Evolutionary conservation across 352 stramenopile species (phyloP), one percentile per base, ranked within the genome.

Genomic region (Globisporangium paddicum): DNA sequence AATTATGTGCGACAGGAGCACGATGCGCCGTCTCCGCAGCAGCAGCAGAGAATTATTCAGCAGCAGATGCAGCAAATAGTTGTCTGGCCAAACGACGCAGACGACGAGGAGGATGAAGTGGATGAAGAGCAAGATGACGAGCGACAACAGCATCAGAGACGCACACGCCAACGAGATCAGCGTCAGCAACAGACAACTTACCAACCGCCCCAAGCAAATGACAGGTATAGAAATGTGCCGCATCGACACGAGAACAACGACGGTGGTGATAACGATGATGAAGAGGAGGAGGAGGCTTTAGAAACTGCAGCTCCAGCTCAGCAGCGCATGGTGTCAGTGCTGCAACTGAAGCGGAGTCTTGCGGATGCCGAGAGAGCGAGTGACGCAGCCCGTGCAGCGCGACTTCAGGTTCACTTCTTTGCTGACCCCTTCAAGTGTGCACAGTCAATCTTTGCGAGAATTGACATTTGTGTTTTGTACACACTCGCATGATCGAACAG

Each of bases 1-100:
- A 89, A 89, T 62, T 87, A 89, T 58, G 79, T 87, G 13, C 68
- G 79, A 40, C 64, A 72, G 7, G 60, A 44, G 8, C 11, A 47
- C 14, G 50, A 47, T 11, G 5, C n/a, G 10, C 28, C 18, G 7
- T 34, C n/a, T 3, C 50, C 23, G 18, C 40, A 6, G 23, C 56
- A 47, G 45, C 54, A 60, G 18, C n/a, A 28, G 47, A 19, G 38
- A 44, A 26, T n/a, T 19, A 41, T n/a, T n/a, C n/a, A n/a, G n/a
- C n/a, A n/a, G n/a, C n/a, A n/a, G n/a, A n/a, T n/a, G n/a, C n/a
- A n/a, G n/a, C n/a, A n/a, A n/a, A n/a, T n/a, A n/a, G n/a, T n/a
- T n/a, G n/a, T n/a, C 49, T 30, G 2, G 37, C 13, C 30, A 37
- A 21, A 13, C 44, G 53, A 28, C 21, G 37, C 18, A 19, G 41